Evolutionary conservation across 768 basidiomycete genomes (phyloP), one percentile per base, ranked within the genome.

Genomic region (Suillus placidus): DNA sequence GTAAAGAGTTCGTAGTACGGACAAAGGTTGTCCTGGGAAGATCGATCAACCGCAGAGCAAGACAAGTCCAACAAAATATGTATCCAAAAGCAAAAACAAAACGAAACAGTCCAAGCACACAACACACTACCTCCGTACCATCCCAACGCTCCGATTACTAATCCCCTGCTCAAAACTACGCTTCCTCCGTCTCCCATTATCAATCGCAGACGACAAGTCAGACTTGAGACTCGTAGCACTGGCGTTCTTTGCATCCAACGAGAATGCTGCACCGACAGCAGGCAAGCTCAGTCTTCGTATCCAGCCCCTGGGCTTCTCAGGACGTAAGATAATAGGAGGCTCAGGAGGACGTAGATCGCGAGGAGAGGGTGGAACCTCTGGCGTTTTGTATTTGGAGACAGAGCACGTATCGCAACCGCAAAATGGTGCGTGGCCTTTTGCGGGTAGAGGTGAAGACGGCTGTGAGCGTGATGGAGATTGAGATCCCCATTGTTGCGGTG

Each of bases 221-320:
- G 70, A 62, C 42, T 68, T 78, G 68, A 83, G 73, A 61, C 78
- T 78, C 34, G 80, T 77, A 47, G 78, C 76, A 65, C 85, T 86
- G 38, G 76, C 75, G 66, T 82, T 87, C 78, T 81, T 85, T 35
- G 78, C 82, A 69, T 90, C 89, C 32, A 85, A 77, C 7, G 82
- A 83, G 71, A 92, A 88, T 42, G 87, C 85, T 55, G 82, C 81
- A 51, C 85, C 85, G n/a, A 85, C 79, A 6, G 81, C 83, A 1
- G 91, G 91, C 89, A 93, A 91, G 69, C 92, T 93, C 65, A 93
- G 73, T 63, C 91, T 80, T 26, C 91, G 80, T 67, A 93, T 90
- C 92, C 92, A 93, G 0, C 89, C 85, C 64, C 84, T 89, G 10
- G 87, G 81, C 69, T 88, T 88, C 62, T 87, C 84, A 51, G 83